Conservation (phyloP, 371 early-diverging fungal genomes). For the Apophysomyces variabilis region DNA sequence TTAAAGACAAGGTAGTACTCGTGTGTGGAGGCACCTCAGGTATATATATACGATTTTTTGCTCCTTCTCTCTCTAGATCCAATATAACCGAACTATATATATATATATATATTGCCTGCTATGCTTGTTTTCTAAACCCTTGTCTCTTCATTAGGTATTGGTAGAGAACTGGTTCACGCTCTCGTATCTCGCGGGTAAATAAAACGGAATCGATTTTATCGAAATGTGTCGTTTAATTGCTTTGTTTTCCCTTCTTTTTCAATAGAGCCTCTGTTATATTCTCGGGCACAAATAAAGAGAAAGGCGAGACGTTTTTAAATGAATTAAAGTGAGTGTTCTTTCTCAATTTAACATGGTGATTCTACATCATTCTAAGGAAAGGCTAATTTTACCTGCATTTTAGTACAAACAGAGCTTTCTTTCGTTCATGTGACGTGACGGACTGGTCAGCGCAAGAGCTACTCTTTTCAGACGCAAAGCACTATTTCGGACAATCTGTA, state of each 20-base stretch:
- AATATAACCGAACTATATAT: too few species aligned
- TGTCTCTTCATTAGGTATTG: constrained; percentile 28
- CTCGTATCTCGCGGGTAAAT: constrained; percentile 27
- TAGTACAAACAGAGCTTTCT: constrained; percentile 30
- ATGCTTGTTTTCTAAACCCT: too few species aligned
- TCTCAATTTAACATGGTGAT: background rate
- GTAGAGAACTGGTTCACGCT: constrained; percentile 23
- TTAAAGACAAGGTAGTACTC: constrained; percentile 24
- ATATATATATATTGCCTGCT: too few species aligned
- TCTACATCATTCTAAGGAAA: too few species aligned
- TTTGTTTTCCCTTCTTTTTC: background rate
- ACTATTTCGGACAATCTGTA: constrained; percentile 46
- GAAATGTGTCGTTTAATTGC: background rate
- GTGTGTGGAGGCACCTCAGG: constrained; percentile 42
- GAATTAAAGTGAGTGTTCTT: constrained; percentile 14
- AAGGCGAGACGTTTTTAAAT: constrained; percentile 21
- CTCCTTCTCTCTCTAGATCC: too few species aligned
- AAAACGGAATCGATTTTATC: background rate
- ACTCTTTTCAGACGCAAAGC: constrained; percentile 44
- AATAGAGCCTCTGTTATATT: constrained; percentile 34
- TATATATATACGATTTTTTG: constrained; percentile 6
- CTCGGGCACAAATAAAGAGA: constrained; percentile 34
- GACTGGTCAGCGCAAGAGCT: constrained; percentile 48
- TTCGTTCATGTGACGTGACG: constrained; percentile 62
- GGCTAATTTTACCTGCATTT: too few species aligned